These are phyloP conservation scores for Amphicarpaea edgeworthii DNA, from an alignment of 306 rosid species.

Conservation along the genomic window DNA sequence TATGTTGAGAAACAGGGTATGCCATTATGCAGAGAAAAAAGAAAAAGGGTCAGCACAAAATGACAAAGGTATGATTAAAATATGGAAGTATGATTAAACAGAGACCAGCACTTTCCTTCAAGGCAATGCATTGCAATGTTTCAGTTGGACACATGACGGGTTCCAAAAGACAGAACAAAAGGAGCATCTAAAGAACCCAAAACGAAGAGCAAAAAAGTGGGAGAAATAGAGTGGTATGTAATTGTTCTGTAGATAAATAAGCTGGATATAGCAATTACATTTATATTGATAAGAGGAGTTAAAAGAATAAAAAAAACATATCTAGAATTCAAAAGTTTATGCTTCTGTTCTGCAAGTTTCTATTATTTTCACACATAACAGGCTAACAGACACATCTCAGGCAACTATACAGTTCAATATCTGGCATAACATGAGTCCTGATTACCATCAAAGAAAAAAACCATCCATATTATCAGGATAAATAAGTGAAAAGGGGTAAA, in stretches of 20 bases:
- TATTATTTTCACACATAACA: not conserved
- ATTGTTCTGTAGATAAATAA: not conserved
- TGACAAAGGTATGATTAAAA: not conserved
- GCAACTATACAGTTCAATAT: slow-evolving; percentile 9
- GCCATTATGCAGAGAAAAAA: not conserved
- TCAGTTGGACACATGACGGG: slow-evolving; percentile 6
- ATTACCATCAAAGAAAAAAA: slow-evolving; percentile 24
- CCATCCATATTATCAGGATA: slow-evolving; percentile 8
- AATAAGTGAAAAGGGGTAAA: not conserved
- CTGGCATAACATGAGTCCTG: slow-evolving; percentile 1
- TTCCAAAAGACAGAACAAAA: slow-evolving; percentile 6
- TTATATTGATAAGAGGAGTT: not conserved
- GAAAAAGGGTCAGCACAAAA: not conserved
- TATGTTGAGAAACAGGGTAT: not conserved
- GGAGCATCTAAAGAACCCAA: slow-evolving; percentile 3
- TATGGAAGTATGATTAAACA: not conserved
- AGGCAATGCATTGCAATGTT: not conserved
- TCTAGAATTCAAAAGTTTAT: not conserved
- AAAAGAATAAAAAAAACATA: not conserved
- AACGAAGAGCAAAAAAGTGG: not conserved
- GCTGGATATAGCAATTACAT: not conserved
- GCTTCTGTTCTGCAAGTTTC: slow-evolving; percentile 1
- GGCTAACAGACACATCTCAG: slow-evolving; percentile 20
- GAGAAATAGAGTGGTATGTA: not conserved
- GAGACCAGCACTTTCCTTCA: not conserved